Evolutionary conservation across 176 grass and related monocot genomes (phyloP), one percentile per base, ranked within the genome.

Genomic region (Elymus sibiricus): DNA sequence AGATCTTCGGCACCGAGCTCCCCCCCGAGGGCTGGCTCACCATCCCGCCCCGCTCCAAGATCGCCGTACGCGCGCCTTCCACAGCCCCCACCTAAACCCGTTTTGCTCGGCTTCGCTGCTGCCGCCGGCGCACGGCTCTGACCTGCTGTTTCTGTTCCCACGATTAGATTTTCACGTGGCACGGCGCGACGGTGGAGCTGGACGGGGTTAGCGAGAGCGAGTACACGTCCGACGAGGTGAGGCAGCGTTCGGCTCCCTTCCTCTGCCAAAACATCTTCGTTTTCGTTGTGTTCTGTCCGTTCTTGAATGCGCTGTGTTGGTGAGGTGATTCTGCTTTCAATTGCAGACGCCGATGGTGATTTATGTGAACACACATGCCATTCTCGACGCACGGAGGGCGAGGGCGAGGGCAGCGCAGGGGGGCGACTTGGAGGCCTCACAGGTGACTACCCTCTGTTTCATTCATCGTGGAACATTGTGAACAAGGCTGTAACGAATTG

Each of bases 1-100:
- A 98, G 89, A 92, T 98, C 76, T 98, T 93, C 66, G 95, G 95
- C 64, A 95, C 89, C 82, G 96, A 98, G 70, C 82, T 98, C 2
- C 93, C 96, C 14, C 93, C 94, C 3, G 86, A 95, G 72, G 93
- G 90, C 27, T 98, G 93, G 96, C 81, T 98, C 37, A 84, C 96
- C 44, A 38, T 95, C 29, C 93, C 93, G 44, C 90, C 96, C 53
- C 93, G 90, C 11, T 91, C 91, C 51, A 98, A 94, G 84, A 94
- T 92, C 73, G 82, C 96, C 59, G 93, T 95, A 84, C 67, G 95
- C 66, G 16, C 19, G 6, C 70, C 26, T 38, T 5, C 43, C 58
- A 13, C 27, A 11, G 60, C 10, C 38, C 13, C 15, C 31, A 55
- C 79, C 11, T 12, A 55, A 22, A 34, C 17, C 70, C 19, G 0